These are phyloP conservation scores for Verbascum thapsus DNA, from an alignment of 257 asterid species.

Conservation along the genomic window DNA sequence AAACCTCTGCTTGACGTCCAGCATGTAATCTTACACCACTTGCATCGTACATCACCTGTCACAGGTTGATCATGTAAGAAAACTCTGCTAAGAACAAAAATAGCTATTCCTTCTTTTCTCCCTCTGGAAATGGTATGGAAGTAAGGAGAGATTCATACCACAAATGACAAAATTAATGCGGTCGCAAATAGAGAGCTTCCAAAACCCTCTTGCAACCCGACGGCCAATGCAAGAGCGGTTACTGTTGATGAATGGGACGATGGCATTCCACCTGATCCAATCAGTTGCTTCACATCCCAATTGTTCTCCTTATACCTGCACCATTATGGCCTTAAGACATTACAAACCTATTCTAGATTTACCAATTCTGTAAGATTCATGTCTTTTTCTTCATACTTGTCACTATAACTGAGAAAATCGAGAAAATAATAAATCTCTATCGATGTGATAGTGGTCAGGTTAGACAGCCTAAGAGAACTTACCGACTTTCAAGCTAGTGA, in stretches of 20 bases:
- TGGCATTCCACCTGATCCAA: slow-evolving; percentile 99
- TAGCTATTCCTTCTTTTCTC: background rate
- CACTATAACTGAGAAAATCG: too few species aligned
- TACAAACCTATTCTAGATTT: background rate
- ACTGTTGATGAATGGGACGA: slow-evolving; percentile 97
- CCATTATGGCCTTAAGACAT: slow-evolving; percentile 35
- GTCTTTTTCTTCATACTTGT: too few species aligned
- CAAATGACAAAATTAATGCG: slow-evolving; percentile 76
- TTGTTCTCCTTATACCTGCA: slow-evolving; percentile 87
- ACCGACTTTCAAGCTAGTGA: too few species aligned
- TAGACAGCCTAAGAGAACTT: too few species aligned
- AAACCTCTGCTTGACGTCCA: slow-evolving; percentile 99
- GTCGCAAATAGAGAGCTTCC: slow-evolving; percentile 76
- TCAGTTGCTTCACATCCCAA: slow-evolving; percentile 79
- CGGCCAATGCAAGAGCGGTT: slow-evolving; percentile 79
- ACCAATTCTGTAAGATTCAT: too few species aligned
- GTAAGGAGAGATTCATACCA: slow-evolving; percentile 53
- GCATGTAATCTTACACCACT: slow-evolving; percentile 95
- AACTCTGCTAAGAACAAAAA: background rate
- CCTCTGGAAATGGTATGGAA: background rate
- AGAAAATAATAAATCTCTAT: too few species aligned
- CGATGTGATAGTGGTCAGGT: too few species aligned
- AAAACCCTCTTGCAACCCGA: slow-evolving; percentile 86
- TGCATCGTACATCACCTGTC: slow-evolving; percentile 97
- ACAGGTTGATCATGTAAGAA: slow-evolving; percentile 21